Evolutionary conservation across 495 filamentous ascomycete species (phyloP), one percentile per base, ranked within the genome.

Genomic region (Glarea lozoyensis): DNA sequence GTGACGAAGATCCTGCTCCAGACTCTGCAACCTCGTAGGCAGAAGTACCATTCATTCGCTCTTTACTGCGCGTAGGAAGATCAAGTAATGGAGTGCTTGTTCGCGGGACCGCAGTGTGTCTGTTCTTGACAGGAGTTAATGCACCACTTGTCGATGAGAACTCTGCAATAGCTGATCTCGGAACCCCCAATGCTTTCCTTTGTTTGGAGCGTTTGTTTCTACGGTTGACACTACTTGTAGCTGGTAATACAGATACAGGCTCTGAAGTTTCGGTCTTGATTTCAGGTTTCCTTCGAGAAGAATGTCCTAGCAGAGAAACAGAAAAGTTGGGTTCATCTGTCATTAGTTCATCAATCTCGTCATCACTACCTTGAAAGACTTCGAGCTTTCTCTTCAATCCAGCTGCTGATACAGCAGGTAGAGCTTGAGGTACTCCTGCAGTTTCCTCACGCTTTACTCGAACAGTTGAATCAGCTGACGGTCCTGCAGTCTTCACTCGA

Each of bases 1-100:
- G 2, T 37, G 53, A 54, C 18, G 51, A 42, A 7, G 54, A 34
- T 20, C 54, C 52, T 25, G 52, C 53, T 46, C 54, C 53, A 21
- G 57, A 47, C 3, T 49, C 9, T 4, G 16, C 5, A 6, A 5
- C 15, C 3, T 16, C n/a, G 19, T 6, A 6, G 32, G 32, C 38
- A 2, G 45, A 42, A 23, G 25, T 29, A n/a, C 25, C 7, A 29
- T n/a, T n/a, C n/a, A n/a, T n/a, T 29, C 25, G 42, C 41, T 23
- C n/a, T 24, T 23, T 46, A 42, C 1, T 13, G 34, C 9, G 17
- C 42, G n/a, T n/a, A n/a, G n/a, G n/a, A n/a, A 15, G 48, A 51
- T 10, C 46, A 39, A 16, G 4, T 11, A 18, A 51, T 51, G 12
- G 46, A 43, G 13, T 16, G 2, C 24, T n/a, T 19, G 29, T 9